These are phyloP conservation scores for Hypholoma fasciculare DNA, from an alignment of 768 basidiomycete genomes.

Conservation along the genomic window DNA sequence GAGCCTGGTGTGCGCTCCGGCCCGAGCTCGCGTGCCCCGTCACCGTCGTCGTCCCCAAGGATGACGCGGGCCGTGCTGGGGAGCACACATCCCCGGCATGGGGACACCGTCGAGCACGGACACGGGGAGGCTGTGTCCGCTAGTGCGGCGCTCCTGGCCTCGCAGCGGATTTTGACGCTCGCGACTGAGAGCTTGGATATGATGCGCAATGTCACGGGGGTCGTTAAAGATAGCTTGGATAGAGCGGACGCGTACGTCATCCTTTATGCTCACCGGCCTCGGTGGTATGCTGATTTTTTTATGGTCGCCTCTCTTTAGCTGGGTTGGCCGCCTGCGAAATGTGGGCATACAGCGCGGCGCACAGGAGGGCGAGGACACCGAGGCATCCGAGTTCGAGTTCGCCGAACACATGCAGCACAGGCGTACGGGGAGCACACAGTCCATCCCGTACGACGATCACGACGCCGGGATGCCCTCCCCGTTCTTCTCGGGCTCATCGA, in stretches of 20 bases:
- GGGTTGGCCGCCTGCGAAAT: slow-evolving; percentile 80
- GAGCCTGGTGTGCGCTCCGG: slow-evolving; percentile 20
- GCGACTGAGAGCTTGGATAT: slow-evolving; percentile 93
- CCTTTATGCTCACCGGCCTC: not conserved
- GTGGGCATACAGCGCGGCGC: slow-evolving; percentile 69
- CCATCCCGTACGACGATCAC: slow-evolving; percentile 14
- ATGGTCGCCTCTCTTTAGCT: slow-evolving; percentile 39
- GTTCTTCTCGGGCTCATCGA: slow-evolving; percentile 29
- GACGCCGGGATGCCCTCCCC: slow-evolving; percentile 16
- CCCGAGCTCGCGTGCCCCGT: slow-evolving; percentile 27
- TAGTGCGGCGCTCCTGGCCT: slow-evolving; percentile 67
- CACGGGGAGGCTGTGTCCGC: slow-evolving; percentile 31
- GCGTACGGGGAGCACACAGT: slow-evolving; percentile 21
- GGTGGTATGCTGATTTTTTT: slow-evolving; percentile 7
- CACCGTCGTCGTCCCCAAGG: slow-evolving; percentile 16
- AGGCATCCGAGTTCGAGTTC: slow-evolving; percentile 9
- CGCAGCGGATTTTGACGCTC: slow-evolving; percentile 78
- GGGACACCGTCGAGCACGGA: slow-evolving; percentile 5
- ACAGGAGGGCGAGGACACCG: slow-evolving; percentile 23
- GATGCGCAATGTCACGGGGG: slow-evolving; percentile 85
- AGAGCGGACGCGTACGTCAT: slow-evolving; percentile 76
- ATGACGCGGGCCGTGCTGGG: slow-evolving; percentile 5
- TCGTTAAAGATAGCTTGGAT: slow-evolving; percentile 86
- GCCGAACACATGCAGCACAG: slow-evolving; percentile 14
- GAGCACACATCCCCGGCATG: slow-evolving; percentile 3